These are phyloP conservation scores for Macadamia integrifolia DNA, from an alignment of 164 flowering plant species.

Conservation along the genomic window DNA sequence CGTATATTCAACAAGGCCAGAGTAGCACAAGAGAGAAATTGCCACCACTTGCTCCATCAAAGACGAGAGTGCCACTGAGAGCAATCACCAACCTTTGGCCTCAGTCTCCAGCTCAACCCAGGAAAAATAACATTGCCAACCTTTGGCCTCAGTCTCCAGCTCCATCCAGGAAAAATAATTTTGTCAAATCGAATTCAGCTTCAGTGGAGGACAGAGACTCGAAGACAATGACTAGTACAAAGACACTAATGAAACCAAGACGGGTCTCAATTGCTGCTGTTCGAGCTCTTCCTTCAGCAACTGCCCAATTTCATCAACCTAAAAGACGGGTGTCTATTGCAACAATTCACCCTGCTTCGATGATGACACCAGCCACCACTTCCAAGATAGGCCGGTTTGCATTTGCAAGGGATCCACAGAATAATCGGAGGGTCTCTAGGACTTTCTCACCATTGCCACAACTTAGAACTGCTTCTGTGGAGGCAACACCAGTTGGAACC, in stretches of 20 bases:
- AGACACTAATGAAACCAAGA: constrained; percentile 39
- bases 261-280: constrained; percentile 64
- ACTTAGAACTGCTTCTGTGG: constrained; percentile 11
- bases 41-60: constrained; percentile 70
- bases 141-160: constrained; percentile 43
- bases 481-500: constrained; percentile 49
- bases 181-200: constrained; percentile 9
- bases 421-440: constrained; percentile 43
- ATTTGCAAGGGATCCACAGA: constrained; percentile 47
- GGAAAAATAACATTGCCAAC: constrained; percentile 26
- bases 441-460: constrained; percentile 49
- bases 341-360: constrained; percentile 42
- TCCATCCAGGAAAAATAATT: constrained; percentile 13
- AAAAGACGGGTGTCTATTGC: constrained; percentile 67
- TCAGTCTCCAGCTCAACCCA: constrained; percentile 27
- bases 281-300: constrained; percentile 30
- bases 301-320: constrained; percentile 35
- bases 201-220: constrained; percentile 37
- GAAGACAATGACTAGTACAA: constrained; percentile 19
- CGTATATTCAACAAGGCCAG: constrained; percentile 27
- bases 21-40: constrained; percentile 39
- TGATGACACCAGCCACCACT: constrained; percentile 35
- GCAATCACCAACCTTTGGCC: constrained; percentile 58
- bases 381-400: constrained; percentile 29
- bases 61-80: constrained; percentile 53